Conservation (phyloP, 2,329 filamentous ascomycete genomes). For the Thielaviopsis populi region DNA sequence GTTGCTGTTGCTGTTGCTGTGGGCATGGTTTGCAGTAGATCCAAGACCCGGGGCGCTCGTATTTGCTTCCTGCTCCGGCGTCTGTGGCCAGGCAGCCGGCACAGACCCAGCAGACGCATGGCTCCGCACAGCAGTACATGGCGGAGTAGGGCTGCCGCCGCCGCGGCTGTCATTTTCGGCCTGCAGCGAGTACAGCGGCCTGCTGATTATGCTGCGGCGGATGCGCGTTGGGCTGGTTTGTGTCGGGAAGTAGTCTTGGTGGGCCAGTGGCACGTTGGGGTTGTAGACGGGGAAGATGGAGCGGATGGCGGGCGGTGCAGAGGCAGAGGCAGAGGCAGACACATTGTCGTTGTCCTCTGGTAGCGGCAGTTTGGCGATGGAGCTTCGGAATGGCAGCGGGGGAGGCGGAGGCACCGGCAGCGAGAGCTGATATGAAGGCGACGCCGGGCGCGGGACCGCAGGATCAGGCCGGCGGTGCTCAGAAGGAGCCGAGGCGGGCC, state of each 20-base stretch:
- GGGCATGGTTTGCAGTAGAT: not conserved
- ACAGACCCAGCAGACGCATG: not conserved
- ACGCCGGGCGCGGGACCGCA: not conserved
- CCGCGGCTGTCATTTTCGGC: constrained; percentile 20
- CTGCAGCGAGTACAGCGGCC: constrained; percentile 41
- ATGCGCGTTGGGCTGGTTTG: constrained; percentile 49
- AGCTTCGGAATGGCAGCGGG: constrained; percentile 31
- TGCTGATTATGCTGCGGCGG: constrained; percentile 48
- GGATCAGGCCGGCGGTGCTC: constrained; percentile 5
- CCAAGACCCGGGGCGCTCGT: not conserved
- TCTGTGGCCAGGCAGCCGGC: not conserved
- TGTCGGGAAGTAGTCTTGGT: constrained; percentile 56
- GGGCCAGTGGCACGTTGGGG: constrained; percentile 46
- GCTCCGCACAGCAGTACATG: not conserved
- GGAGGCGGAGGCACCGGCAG: constrained; percentile 3
- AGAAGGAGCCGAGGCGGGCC: not conserved
- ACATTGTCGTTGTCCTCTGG: constrained; percentile 20
- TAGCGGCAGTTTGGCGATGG: constrained; percentile 41
- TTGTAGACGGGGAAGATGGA: constrained; percentile 70
- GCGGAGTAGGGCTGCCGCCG: constrained; percentile 16
- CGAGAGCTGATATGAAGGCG: not conserved
- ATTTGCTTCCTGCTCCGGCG: not conserved
- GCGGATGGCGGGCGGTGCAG: constrained; percentile 33
- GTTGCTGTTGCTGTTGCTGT: not conserved
- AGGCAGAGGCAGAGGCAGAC: constrained; percentile 19